Base-by-base conservation (phyloP, 805 yeast species). In the Candida michaelii region DNA sequence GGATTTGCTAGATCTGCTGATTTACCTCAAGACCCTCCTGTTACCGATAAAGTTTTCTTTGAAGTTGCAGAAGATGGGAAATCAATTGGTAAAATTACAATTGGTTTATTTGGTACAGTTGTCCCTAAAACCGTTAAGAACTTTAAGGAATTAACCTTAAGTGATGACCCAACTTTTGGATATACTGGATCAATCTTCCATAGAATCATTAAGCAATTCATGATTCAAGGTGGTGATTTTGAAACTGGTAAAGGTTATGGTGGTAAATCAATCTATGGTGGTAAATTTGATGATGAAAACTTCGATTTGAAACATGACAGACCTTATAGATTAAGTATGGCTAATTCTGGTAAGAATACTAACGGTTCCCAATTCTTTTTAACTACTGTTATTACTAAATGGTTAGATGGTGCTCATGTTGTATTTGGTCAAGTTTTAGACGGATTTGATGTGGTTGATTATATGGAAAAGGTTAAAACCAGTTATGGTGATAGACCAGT, bases 341-440 rank as follows among this genome's bases (percentile, higher is more conserved):
- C 97, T 66, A 91, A 91, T 66, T 95, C 97, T 51, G 97, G 97
- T 57, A 96, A 95, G 69, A 87, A 89, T 83, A 88, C 97, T 74
- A 91, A 91, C 74, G 97, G 97, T 45, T 89, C 97, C 43, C 98
- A 90, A 74, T 90, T 90, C 73, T 90, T 91, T 80, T 85, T 93
- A 70, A 89, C 96, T 58, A 90, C 97, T 19, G 96, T 85, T 16
- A 76, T 79, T 27, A 88, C 97, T 43, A 71, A 83, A 38, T 93
- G 99, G 98, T 79, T 93, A 60, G 89, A 93, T 60, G 93, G 95
- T 51, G 81, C 73, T 55, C 99, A 93, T 66, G 99, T 93, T 60
- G 99, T 93, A 31, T 93, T 93, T 58, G 99, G 99, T 52, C 88
- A 89, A 69, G 97, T 93, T 43, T 45, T 89, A 13, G 89, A 84